Conservation (phyloP, 352 stramenopile genomes). For the Globisporangium emineosum region DNA sequence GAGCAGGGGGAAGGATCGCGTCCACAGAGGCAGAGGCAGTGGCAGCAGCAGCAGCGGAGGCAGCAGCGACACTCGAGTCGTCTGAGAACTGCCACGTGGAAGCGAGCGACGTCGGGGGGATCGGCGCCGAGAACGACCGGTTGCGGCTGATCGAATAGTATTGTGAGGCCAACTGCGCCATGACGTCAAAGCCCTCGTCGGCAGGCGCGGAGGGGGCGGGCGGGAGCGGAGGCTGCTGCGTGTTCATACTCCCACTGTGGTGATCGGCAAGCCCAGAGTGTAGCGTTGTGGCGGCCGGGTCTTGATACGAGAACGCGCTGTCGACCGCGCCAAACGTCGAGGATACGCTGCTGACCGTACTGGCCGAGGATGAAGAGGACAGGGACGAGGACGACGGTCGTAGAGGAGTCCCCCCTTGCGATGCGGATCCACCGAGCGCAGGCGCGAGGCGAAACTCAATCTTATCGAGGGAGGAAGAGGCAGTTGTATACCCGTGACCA, state of each 20-base stretch:
- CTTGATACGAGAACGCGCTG: slow-evolving; percentile 19
- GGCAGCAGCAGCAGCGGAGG: slow-evolving; percentile 15
- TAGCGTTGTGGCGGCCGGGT: slow-evolving; percentile 10
- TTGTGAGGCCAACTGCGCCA: slow-evolving; percentile 79
- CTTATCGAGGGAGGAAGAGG: slow-evolving; percentile 25
- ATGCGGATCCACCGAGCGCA: slow-evolving; percentile 1
- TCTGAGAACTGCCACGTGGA: slow-evolving; percentile 57
- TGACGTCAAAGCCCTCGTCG: slow-evolving; percentile 64
- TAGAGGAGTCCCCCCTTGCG: slow-evolving; percentile 9
- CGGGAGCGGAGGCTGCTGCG: slow-evolving; percentile 1
- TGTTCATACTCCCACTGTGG: slow-evolving; percentile 9
- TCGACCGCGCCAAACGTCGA: slow-evolving; percentile 17
- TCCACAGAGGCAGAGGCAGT: slow-evolving; percentile 15
- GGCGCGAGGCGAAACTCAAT: slow-evolving; percentile 24
- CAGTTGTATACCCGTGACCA: slow-evolving; percentile 14
- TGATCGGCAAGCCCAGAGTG: slow-evolving; percentile 1
- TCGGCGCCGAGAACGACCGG: slow-evolving; percentile 67
- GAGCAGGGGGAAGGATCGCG: slow-evolving; percentile 10
- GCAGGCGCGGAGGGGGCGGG: neutral
- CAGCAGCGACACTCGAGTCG: slow-evolving; percentile 28
- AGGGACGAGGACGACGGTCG: slow-evolving; percentile 18
- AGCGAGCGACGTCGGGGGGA: slow-evolving; percentile 54
- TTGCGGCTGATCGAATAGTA: slow-evolving; percentile 75
- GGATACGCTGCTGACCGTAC: slow-evolving; percentile 8
- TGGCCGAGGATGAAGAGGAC: slow-evolving; percentile 16